Percentiles rank a stretch among this genome's conserved stretches.
Conservation (phyloP, 306 rosid species). For the Boehmeria nivea region DNA sequence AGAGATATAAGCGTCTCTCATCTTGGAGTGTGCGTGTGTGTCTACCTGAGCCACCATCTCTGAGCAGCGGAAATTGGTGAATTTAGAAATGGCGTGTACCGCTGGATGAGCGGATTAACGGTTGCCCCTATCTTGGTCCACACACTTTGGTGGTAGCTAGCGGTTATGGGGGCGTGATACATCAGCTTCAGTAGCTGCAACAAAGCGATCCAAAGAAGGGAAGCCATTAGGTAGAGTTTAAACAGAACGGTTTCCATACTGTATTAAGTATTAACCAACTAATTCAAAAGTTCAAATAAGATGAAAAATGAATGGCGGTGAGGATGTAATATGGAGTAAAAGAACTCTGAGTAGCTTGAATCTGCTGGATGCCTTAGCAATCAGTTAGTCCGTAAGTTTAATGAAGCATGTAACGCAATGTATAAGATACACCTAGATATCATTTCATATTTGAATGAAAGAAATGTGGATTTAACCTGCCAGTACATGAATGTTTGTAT, state of each 20-base stretch:
- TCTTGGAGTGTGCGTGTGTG: neutral
- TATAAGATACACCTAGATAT: no score
- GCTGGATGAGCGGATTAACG: constrained; percentile 52
- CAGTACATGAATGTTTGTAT: constrained; percentile 86
- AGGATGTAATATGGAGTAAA: no score
- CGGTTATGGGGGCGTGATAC: constrained; percentile 82
- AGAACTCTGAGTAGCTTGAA: no score
- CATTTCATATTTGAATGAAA: no score
- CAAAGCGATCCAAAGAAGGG: constrained; percentile 2
- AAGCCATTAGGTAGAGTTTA: neutral
- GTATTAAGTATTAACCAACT: neutral
- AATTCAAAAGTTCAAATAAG: neutral
- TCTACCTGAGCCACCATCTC: constrained; percentile 94
- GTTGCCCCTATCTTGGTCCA: constrained; percentile 73
- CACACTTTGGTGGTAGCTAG: constrained; percentile 75
- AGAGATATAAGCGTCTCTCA: neutral
- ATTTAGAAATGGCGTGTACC: constrained; percentile 58
- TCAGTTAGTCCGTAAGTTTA: no score
- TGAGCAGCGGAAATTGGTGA: constrained; percentile 69
- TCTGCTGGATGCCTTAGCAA: no score
- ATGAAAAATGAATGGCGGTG: no score
- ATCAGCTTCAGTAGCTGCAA: constrained; percentile 84
- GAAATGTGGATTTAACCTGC: constrained; percentile 61
- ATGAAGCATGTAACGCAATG: no score
- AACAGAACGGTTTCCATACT: neutral